Evolutionary conservation across 768 basidiomycete genomes (phyloP), one percentile per base, ranked within the genome.

Genomic region (Suillus clintonianus): DNA sequence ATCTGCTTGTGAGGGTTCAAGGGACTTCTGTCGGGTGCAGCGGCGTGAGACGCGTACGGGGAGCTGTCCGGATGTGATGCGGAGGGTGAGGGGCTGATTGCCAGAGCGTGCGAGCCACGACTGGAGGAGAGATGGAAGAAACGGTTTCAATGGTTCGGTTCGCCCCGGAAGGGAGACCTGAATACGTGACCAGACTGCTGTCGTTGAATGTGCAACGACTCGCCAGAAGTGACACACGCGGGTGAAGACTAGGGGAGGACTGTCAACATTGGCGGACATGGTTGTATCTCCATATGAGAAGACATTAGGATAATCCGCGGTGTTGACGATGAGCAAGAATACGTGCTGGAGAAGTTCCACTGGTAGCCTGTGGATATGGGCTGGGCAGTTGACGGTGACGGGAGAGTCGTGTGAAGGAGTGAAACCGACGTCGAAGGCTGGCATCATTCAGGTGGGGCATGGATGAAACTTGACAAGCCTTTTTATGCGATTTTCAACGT

Each of bases 71-170:
- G 51, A 53, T 19, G 13, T 3, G 19, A 53, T 53, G 19, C 30
- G 51, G 30, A 53, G 51, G 51, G 51, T 53, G 19, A 53, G 51
- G 11, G 51, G 51, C 32, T 53, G 51, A 53, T 34, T 32, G 19
- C 30, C 51, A 53, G 51, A 53, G 11, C 19, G 51, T 19, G 51
- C 51, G n/a, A 53, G 51, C 51, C 51, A 53, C 51, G 51, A 53
- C 51, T 53, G 51, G 32, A 53, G 51, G 51, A 53, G n/a, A 53
- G 51, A 53, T 53, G 32, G 51, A 34, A 53, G 51, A 34, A 53
- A 53, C 10, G 51, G 51, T 34, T 19, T 53, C 51, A 53, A 53
- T 0, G 51, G 51, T 34, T 53, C 51, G 10, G 7, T 19, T 53
- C 51, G 51, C 6, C 51, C 51, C 6, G 51, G 32, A 53, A 53